Conservation (phyloP, 2,329 filamentous ascomycete genomes). For the Aspergillus ochraceus region DNA sequence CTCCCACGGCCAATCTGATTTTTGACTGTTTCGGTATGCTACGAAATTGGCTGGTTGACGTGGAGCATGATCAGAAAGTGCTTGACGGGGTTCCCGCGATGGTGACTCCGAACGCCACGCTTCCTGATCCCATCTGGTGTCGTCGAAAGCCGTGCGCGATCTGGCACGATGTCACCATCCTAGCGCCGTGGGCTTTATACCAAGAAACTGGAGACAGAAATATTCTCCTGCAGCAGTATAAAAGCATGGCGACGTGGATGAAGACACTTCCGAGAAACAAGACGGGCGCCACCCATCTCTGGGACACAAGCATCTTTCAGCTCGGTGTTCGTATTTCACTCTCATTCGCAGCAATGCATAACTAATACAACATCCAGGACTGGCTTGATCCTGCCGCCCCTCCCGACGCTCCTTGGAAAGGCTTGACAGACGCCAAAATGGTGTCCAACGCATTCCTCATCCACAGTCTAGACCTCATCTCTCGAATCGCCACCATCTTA, state of each 20-base stretch:
- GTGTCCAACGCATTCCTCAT: conserved; percentile 37
- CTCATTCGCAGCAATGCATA: too few species aligned
- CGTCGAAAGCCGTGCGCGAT: conserved; percentile 20
- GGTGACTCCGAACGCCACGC: neutral
- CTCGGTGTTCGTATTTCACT: conserved; percentile 13
- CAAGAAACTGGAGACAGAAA: conserved; percentile 29
- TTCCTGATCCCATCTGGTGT: neutral
- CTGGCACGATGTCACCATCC: conserved; percentile 39
- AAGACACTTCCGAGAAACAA: conserved; percentile 7
- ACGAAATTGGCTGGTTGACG: conserved; percentile 51
- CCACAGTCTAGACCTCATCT: conserved; percentile 30
- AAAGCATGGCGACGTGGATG: conserved; percentile 10
- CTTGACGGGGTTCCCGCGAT: neutral
- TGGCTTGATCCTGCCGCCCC: conserved; percentile 41
- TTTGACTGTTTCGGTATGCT: conserved; percentile 56
- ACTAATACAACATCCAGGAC: conserved; percentile 18
- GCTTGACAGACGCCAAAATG: conserved; percentile 28
- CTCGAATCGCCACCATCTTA: conserved; percentile 20
- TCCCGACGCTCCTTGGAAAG: conserved; percentile 28
- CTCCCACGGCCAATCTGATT: conserved; percentile 44
- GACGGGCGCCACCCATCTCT: conserved; percentile 3
- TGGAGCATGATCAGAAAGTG: conserved; percentile 35
- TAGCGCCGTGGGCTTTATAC: conserved; percentile 35
- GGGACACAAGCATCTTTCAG: conserved; percentile 22
- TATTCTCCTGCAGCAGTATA: conserved; percentile 25